Conservation (phyloP, 306 rosid species). For the Prunus armeniaca region DNA sequence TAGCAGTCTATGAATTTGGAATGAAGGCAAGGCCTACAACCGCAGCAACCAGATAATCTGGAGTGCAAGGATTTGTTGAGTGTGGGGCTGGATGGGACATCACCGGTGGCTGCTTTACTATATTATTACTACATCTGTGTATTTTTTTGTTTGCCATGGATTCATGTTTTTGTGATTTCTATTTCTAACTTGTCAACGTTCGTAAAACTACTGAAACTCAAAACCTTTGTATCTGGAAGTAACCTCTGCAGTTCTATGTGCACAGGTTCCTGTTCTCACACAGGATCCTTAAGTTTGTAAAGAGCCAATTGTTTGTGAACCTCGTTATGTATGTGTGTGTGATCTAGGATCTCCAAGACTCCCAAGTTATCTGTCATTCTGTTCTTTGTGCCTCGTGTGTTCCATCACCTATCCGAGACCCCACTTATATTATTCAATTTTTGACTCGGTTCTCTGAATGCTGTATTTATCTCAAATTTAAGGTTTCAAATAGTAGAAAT, state of each 20-base stretch:
- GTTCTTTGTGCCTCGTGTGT: too few relatives aligned
- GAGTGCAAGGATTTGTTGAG: constrained; percentile 22
- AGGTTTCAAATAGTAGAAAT: too few relatives aligned
- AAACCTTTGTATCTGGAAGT: constrained; percentile 30
- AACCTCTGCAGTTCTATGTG: constrained; percentile 11
- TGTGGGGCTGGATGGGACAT: constrained; percentile 42
- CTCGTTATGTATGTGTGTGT: constrained; percentile 28
- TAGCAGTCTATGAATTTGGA: constrained; percentile 21
- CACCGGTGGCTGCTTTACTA: constrained; percentile 27
- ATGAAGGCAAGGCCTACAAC: constrained; percentile 15
- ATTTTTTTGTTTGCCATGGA: constrained; percentile 21
- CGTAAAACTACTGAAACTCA: constrained; percentile 15
- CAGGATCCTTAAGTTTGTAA: constrained; percentile 43
- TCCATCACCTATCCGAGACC: too few relatives aligned
- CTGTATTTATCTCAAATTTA: too few relatives aligned
- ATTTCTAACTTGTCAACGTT: constrained; percentile 28
- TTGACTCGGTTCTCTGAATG: too few relatives aligned
- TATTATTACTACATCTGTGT: constrained; percentile 25
- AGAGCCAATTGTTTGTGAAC: constrained; percentile 39
- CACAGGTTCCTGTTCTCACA: constrained; percentile 30
- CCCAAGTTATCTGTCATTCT: constrained; percentile 5
- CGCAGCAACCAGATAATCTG: constrained; percentile 13
- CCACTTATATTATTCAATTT: too few relatives aligned
- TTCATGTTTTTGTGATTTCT: constrained; percentile 32
- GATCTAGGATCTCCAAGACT: constrained; percentile 4